A percentile compares a stretch with the other conserved stretches of the same genome.
These are phyloP conservation scores for Ulmus americana DNA, from an alignment of 331 rosid species.

Conservation along the genomic window DNA sequence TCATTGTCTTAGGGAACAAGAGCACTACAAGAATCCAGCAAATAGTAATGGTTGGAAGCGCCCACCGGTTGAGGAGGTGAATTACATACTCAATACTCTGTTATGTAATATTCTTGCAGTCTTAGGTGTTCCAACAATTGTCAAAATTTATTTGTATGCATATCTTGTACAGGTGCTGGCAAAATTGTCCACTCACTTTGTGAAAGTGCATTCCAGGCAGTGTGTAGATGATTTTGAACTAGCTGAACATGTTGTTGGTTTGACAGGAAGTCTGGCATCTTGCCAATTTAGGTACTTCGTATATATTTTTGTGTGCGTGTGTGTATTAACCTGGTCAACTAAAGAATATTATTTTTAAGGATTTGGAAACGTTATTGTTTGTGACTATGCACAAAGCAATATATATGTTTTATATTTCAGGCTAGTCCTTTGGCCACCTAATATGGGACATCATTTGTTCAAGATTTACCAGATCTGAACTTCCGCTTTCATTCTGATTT, in stretches of 20 bases:
- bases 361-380: background rate
- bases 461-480: background rate
- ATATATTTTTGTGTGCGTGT: background rate
- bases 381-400: background rate
- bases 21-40: conserved; percentile 67
- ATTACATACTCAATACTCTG: conserved; percentile 14
- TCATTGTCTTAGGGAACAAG: conserved; percentile 57
- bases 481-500: background rate
- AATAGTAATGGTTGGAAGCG: conserved; percentile 57
- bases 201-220: conserved; percentile 74
- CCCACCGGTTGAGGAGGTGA: conserved; percentile 89
- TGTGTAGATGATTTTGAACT: conserved; percentile 88
- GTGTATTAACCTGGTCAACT: background rate
- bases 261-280: conserved; percentile 79
- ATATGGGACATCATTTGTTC: background rate
- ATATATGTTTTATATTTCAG: background rate
- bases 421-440: background rate
- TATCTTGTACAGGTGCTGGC: conserved; percentile 51
- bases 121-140: background rate
- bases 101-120: background rate
- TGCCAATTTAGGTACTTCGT: conserved; percentile 74
- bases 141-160: background rate
- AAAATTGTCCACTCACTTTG: conserved; percentile 56
- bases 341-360: background rate
- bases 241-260: conserved; percentile 88